Conservation (phyloP, 1,284 basidiomycete species). For the Grifola frondosa region DNA sequence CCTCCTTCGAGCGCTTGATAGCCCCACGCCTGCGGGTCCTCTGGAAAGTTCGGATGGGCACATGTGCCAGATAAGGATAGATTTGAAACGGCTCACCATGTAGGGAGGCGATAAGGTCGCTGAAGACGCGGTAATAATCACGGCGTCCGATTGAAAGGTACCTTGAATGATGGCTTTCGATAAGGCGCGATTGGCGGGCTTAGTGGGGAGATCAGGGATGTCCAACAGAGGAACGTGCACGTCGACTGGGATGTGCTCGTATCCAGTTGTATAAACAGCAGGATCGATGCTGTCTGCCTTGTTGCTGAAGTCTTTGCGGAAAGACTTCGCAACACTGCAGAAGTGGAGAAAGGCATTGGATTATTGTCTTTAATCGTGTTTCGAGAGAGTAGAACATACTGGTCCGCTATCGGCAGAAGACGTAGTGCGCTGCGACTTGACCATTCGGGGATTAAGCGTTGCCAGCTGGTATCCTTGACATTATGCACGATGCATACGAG, state of each 20-base stretch:
- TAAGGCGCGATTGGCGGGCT: conserved; percentile 21
- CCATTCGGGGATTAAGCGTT: conserved; percentile 34
- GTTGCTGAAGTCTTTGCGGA: conserved; percentile 31
- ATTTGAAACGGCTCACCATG: conserved; percentile 16
- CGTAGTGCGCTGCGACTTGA: conserved; percentile 36
- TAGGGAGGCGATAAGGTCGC: conserved; percentile 32
- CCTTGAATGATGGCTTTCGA: conserved; percentile 40
- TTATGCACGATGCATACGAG: conserved; percentile 41
- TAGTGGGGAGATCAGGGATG: conserved; percentile 27
- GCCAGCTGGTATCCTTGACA: conserved; percentile 32
- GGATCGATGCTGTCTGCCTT: conserved; percentile 33
- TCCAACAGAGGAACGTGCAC: conserved; percentile 37
- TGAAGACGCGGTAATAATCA: conserved; percentile 35
- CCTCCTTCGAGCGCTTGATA: conserved; percentile 33
- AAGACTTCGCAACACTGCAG: conserved; percentile 32
- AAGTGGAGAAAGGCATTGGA: neutral
- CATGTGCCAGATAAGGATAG: neutral
- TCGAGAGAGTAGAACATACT: conserved; percentile 25
- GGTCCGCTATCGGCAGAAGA: conserved; percentile 36
- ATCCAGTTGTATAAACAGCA: conserved; percentile 29
- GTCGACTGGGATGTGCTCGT: conserved; percentile 37
- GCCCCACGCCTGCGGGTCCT: conserved; percentile 36
- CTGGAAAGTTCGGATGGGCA: conserved; percentile 16
- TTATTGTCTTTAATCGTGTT: neutral
- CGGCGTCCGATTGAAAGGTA: conserved; percentile 32